A percentile compares a stretch with the other conserved stretches of the same genome.
Conservation (phyloP, 1,284 basidiomycete species). For the Ustilago sp. region DNA sequence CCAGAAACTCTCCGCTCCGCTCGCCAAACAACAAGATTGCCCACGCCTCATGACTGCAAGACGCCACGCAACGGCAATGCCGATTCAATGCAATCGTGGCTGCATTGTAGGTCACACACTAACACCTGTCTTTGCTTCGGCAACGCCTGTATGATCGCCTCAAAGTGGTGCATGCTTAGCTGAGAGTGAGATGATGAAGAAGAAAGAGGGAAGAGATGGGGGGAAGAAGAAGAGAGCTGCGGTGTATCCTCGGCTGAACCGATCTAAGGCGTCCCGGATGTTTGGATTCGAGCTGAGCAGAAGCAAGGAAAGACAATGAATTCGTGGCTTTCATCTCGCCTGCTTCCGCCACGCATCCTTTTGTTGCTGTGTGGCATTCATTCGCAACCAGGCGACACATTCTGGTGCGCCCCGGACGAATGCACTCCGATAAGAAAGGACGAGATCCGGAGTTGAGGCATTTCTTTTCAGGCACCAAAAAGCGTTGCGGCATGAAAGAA, state of each 20-base stretch:
- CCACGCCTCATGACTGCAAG: background rate
- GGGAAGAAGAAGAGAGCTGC: background rate
- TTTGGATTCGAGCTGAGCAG: background rate
- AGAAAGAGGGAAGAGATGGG: background rate
- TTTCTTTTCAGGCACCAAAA: background rate
- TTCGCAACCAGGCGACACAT: background rate
- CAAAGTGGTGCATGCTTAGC: background rate
- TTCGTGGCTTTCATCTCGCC: conserved; percentile 2
- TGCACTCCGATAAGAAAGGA: conserved; percentile 6
- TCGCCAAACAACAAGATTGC: background rate
- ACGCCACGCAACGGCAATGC: background rate
- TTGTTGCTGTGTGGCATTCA: background rate
- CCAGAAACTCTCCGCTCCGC: background rate
- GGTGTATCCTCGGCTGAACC: conserved; percentile 3
- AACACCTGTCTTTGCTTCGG: background rate
- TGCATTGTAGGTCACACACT: background rate
- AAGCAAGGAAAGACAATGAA: background rate
- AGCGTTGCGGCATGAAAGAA: conserved; percentile 6
- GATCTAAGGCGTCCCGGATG: conserved; percentile 1
- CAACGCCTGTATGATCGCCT: background rate
- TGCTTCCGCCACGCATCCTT: background rate
- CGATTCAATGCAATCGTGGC: background rate
- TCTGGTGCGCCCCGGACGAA: background rate
- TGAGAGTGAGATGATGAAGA: background rate
- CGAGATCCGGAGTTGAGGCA: background rate